Base-by-base conservation (phyloP, 2,329 filamentous ascomycete species). In the Paecilomyces niveus region DNA sequence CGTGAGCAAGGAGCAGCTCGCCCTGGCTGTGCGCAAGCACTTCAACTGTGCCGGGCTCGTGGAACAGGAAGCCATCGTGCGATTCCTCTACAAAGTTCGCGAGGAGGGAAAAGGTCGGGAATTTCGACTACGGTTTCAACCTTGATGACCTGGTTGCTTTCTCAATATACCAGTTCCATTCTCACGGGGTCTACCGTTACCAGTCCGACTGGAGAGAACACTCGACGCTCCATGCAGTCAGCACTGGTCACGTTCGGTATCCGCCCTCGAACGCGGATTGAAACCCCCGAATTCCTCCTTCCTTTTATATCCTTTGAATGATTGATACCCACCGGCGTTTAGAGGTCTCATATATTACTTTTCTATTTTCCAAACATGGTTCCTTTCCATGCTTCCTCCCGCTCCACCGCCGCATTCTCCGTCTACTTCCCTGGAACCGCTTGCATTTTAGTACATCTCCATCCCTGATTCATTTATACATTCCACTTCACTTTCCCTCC, bases 51-150 rank as follows among this genome's bases (percentile, higher is more conserved):
- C 75, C 18, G 76, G 74, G 7, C 66, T 80, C 9, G 75, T 72
- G 50, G 77, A 80, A 64, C 76, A 77, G 57, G 77, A 79, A 61
- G 74, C 74, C 2, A 77, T 80, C 59, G 77, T 77, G n/a, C 65
- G 73, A 58, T 79, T 80, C 61, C 61, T 78, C 57, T 80, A 79
- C 62, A 78, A 78, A 51, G 76, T 79, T n/a, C 74, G 75, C n/a
- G 75, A 79, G 61, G 75, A 76, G 57, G 68, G 74, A 26, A 69
- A 70, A 53, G 75, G 74, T 31, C 66, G 72, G 35, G 72, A 76
- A 54, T 78, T 78, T 54, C 69, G 75, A 29, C 57, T 76, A 61
- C 65, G 74, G 57, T 78, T 78, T 63, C 73, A 75, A 63, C 75
- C 75, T 32, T 77, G 65, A 63, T 15, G 51, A 33, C 39, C 22